Conservation (phyloP, 1,284 basidiomycete species). For the Dichomitus squalens region DNA sequence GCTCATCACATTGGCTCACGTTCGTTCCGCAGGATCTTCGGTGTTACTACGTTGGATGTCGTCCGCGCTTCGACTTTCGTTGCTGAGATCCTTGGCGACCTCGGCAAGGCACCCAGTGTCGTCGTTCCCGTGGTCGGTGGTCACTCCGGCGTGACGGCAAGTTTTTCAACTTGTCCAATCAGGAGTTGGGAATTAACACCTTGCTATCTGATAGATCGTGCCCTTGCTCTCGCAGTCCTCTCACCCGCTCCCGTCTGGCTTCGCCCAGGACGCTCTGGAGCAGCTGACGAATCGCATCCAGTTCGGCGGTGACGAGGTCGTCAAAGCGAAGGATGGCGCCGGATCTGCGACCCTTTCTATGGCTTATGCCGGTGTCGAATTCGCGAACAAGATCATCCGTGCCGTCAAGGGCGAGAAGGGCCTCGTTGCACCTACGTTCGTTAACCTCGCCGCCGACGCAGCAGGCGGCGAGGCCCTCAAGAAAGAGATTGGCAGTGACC, state of each 20-base stretch:
- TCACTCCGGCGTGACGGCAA: constrained; percentile 91
- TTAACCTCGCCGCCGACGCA: constrained; percentile 80
- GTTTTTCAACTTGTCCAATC: constrained; percentile 25
- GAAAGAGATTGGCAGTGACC: constrained; percentile 64
- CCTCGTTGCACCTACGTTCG: constrained; percentile 84
- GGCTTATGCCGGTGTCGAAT: constrained; percentile 80
- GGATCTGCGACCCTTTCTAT: constrained; percentile 79
- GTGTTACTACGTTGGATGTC: constrained; percentile 98
- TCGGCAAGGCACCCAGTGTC: constrained; percentile 66
- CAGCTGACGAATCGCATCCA: constrained; percentile 69
- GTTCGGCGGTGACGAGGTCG: constrained; percentile 82
- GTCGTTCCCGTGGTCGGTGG: constrained; percentile 93
- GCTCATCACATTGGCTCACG: constrained; percentile 14
- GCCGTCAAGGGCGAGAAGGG: constrained; percentile 90
- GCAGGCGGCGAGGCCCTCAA: constrained; percentile 64
- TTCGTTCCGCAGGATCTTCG: constrained; percentile 75
- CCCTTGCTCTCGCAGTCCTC: constrained; percentile 93
- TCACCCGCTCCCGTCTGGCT: constrained; percentile 62
- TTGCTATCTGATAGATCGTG: constrained; percentile 65
- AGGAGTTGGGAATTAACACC: not conserved
- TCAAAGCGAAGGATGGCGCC: constrained; percentile 80
- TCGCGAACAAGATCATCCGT: constrained; percentile 77
- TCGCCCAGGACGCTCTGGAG: constrained; percentile 56
- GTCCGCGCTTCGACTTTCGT: constrained; percentile 97
- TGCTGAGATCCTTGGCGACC: constrained; percentile 75